Percentiles rank a stretch among this genome's conserved stretches.
Conservation (phyloP, 495 filamentous ascomycete species). For the Neurospora sp. region DNA sequence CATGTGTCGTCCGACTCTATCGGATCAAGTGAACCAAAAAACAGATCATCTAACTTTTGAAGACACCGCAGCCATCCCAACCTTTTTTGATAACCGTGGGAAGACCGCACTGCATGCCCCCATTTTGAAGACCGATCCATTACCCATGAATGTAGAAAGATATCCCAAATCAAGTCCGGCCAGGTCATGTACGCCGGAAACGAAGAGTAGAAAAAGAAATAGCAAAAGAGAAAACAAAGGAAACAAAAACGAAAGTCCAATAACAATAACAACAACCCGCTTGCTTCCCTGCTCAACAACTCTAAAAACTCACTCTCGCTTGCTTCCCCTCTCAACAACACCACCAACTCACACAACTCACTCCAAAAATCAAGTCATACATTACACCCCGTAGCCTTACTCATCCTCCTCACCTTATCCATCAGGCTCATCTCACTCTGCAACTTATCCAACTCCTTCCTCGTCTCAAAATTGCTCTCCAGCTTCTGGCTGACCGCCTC, state of each 20-base stretch:
- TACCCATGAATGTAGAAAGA: neutral
- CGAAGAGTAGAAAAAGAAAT: neutral
- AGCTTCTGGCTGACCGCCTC: conserved; percentile 30
- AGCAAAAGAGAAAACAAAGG: neutral
- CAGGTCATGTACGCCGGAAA: neutral
- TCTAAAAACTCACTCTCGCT: neutral
- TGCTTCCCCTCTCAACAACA: neutral
- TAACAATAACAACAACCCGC: neutral
- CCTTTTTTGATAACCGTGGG: neutral
- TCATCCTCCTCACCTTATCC: neutral
- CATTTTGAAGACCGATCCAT: neutral
- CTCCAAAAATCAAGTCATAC: neutral
- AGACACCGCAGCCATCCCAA: neutral
- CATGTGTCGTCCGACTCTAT: neutral
- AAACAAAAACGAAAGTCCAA: neutral
- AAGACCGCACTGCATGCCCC: neutral
- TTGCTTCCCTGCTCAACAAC: neutral
- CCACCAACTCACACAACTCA: neutral
- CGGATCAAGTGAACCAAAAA: neutral
- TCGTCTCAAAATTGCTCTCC: conserved; percentile 22
- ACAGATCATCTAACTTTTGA: neutral
- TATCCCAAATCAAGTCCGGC: neutral
- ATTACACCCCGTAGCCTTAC: neutral
- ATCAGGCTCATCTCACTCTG: neutral
- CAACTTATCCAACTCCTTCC: conserved; percentile 10